These are phyloP conservation scores for Leersia perrieri DNA, from an alignment of 176 grass and related monocot species.

Conservation along the genomic window DNA sequence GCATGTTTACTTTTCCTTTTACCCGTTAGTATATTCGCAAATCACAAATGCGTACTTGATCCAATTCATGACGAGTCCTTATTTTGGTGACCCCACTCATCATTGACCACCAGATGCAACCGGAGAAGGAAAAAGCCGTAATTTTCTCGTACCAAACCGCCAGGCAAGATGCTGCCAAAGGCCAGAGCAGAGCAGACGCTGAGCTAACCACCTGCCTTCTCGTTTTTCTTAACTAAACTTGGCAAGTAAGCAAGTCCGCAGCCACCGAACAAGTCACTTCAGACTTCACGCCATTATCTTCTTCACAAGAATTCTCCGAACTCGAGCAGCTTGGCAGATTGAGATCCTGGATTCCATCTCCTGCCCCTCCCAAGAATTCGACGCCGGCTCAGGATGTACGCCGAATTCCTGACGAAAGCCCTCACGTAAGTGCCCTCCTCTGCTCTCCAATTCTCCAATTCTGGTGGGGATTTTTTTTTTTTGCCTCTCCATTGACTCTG, in stretches of 20 bases:
- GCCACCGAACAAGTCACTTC: constrained; percentile 12
- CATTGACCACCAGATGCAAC: not conserved
- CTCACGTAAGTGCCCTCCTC: constrained; percentile 58
- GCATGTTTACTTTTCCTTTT: not conserved
- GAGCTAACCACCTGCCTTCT: constrained; percentile 22
- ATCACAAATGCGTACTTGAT: not conserved
- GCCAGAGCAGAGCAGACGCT: not conserved
- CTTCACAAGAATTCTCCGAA: not conserved
- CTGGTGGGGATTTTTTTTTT: constrained; percentile 12
- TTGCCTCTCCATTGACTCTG: not conserved
- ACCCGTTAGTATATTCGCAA: constrained; percentile 29
- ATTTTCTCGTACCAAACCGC: not conserved
- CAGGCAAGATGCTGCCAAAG: not conserved
- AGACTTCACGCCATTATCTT: not conserved
- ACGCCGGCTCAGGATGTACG: constrained; percentile 38
- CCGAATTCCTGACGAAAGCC: constrained; percentile 67
- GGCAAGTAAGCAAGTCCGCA: constrained; percentile 34
- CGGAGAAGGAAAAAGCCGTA: not conserved
- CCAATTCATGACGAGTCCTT: constrained; percentile 1
- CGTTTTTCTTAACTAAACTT: not conserved
- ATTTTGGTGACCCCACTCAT: not conserved
- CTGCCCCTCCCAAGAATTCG: not conserved
- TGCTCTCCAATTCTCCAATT: not conserved
- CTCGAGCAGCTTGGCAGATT: not conserved
- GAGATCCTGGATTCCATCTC: not conserved